phyloP scores from a whole-genome alignment of 2,329 filamentous ascomycete genomes.

The Beauveria sp. region DNA sequence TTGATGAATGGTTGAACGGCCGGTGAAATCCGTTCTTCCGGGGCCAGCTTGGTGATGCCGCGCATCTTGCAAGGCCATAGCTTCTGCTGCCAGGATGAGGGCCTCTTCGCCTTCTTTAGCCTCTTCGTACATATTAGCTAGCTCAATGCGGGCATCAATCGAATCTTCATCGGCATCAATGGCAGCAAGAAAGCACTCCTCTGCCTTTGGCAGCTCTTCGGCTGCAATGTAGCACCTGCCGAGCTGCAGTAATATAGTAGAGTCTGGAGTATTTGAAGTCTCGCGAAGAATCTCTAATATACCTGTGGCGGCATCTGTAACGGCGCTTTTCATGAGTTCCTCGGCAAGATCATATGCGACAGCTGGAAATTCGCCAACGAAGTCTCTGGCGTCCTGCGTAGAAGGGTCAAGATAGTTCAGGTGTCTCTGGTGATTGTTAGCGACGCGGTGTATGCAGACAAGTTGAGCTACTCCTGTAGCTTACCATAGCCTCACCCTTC shows the following conservation, averaged over 20 bases:
- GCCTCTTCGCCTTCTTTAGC: conserved; percentile 67
- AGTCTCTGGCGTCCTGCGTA: conserved; percentile 35
- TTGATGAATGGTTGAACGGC: background rate
- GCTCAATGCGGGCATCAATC: conserved; percentile 67
- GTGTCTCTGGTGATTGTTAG: conserved; percentile 42
- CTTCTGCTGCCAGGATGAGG: conserved; percentile 67
- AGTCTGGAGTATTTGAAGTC: conserved; percentile 41
- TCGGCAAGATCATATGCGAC: conserved; percentile 63
- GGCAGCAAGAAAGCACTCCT: conserved; percentile 68
- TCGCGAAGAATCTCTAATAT: conserved; percentile 50
- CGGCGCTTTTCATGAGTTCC: conserved; percentile 29
- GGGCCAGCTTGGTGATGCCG: conserved; percentile 25
- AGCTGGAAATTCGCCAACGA: conserved; percentile 62
- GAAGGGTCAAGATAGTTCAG: conserved; percentile 63
- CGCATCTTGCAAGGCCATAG: conserved; percentile 54
- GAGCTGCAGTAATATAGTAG: conserved; percentile 45
- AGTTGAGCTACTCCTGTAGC: conserved; percentile 18
- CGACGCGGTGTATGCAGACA: background rate
- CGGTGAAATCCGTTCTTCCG: background rate
- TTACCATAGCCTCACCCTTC: conserved; percentile 65
- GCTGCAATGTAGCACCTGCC: conserved; percentile 63
- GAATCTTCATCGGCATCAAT: conserved; percentile 64
- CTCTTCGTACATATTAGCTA: conserved; percentile 79
- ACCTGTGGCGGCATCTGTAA: conserved; percentile 34
- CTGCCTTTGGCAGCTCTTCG: conserved; percentile 59